Percentiles rank a stretch among this genome's conserved stretches.
Evolutionary conservation across 208 protist species (phyloP).

Genomic region (Spongospora subterranea): DNA sequence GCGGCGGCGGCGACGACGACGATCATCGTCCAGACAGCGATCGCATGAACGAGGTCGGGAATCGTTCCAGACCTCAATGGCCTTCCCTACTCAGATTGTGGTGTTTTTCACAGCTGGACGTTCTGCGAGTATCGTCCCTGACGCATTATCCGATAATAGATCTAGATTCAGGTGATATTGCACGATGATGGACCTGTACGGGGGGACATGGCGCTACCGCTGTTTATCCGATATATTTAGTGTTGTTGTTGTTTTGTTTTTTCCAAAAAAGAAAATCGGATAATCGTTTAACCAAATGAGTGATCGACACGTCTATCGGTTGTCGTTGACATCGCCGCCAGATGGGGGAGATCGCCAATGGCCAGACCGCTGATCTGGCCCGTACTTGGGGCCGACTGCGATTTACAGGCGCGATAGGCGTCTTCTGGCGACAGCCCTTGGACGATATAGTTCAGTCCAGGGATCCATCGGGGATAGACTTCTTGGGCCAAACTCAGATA

Average conservation of each 20-base stretch:
- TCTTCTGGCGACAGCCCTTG: not conserved
- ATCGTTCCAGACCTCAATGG: not conserved
- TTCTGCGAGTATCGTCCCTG: not conserved
- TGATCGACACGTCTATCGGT: no score
- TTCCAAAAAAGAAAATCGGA: no score
- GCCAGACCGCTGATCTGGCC: no score
- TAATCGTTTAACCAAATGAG: no score
- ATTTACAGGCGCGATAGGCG: constrained; percentile 1
- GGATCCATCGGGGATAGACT: constrained; percentile 36
- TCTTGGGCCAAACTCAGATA: constrained; percentile 42
- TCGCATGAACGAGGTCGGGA: not conserved
- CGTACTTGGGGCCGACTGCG: no score
- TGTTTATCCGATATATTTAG: no score
- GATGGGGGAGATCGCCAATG: no score
- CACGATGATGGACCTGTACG: not conserved
- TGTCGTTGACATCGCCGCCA: no score
- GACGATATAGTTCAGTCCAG: not conserved
- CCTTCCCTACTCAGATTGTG: no score
- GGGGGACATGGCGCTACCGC: no score
- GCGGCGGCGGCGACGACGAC: not conserved
- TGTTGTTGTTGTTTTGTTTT: no score
- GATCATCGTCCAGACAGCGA: not conserved
- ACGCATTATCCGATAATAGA: not conserved
- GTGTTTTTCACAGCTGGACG: no score
- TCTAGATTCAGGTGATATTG: not conserved